Percentiles rank a stretch among this genome's conserved stretches.
phyloP scores from a whole-genome alignment of 495 filamentous ascomycete genomes.

The Trichoderma asperelloides region DNA sequence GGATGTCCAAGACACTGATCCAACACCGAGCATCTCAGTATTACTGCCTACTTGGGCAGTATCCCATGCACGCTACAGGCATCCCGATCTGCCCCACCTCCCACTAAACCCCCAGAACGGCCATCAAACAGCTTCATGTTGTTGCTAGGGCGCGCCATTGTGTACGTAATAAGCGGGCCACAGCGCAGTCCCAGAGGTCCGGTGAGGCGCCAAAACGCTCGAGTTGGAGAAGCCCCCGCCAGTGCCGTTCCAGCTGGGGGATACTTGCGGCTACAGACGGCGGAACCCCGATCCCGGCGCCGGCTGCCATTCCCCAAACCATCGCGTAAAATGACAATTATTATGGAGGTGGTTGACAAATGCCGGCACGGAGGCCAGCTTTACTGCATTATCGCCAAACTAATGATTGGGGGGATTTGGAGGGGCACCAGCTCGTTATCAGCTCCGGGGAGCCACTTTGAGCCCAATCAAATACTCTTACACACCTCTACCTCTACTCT shows the following conservation, averaged over 20 bases:
- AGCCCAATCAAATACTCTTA: not conserved
- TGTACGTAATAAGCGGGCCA: not conserved
- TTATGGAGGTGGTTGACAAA: slow-evolving; percentile 2
- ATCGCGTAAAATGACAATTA: not conserved
- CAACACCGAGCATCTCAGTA: not conserved
- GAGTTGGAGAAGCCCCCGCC: not conserved
- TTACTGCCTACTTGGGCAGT: not conserved
- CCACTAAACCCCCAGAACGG: not conserved
- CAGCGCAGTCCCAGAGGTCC: not conserved
- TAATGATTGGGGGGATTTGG: not conserved
- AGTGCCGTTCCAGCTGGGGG: not conserved
- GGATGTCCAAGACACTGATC: not conserved
- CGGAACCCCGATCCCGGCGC: slow-evolving; percentile 1
- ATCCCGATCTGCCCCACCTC: not conserved
- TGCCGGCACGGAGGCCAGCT: not conserved
- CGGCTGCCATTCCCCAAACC: not conserved
- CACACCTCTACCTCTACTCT: not conserved
- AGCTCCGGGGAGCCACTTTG: not conserved
- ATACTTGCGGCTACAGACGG: not conserved
- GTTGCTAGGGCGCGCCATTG: not conserved
- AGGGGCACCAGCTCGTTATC: not conserved
- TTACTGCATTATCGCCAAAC: slow-evolving; percentile 1
- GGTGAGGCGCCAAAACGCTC: not conserved
- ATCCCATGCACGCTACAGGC: not conserved
- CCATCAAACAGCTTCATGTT: not conserved